Evolutionary conservation across 192 early-diverging fungal genomes (phyloP), one percentile per base, ranked within the genome.

Genomic region (Podila verticillata): DNA sequence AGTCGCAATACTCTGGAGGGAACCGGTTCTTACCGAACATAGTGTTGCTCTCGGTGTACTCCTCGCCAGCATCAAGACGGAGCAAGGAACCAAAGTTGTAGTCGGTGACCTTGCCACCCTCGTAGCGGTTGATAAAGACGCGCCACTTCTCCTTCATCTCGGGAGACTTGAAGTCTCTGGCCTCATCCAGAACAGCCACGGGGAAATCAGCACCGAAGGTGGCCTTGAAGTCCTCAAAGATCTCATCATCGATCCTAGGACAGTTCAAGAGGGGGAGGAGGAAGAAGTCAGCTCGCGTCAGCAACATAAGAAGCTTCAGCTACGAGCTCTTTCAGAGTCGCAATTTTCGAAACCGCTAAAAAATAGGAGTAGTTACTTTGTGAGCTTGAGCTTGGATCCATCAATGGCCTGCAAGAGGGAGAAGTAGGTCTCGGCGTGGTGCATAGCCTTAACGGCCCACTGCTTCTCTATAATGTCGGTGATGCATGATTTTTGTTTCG

Each of bases 381-480:
- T 97, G 36, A 98, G 87, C 71, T 89, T 90, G 72, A 98, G 85
- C 68, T 92, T 94, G 48, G 82, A 87, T 54, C 89, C 88, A 32
- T 93, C 94, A 49, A 95, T 82, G 13, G 84, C 58, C 31, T 86
- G 80, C 44, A 98, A 84, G 60, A 98, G 85, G 57, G 92, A 93
- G 85, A 95, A 95, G 83, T 95, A 97, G 20, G 94, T 97, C 73
- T 98, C 97, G 31, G 97, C 95, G 72, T 98, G 95, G 66, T 96
- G 94, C 86, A 95, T 91, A 57, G 96, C 95, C 87, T 96, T 96
- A 83, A 97, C 94, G 35, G 93, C 93, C 96, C 95, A 98, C 73
- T 96, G 95, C 88, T 94, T 95, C 87, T 97, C 96, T 90, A 70
- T n/a, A 51, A 15, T 24, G 0, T 12, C 39, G 7, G 32, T 19